Base-by-base conservation (phyloP, 2,329 filamentous ascomycete genomes). In the Metarhizium sp. region DNA sequence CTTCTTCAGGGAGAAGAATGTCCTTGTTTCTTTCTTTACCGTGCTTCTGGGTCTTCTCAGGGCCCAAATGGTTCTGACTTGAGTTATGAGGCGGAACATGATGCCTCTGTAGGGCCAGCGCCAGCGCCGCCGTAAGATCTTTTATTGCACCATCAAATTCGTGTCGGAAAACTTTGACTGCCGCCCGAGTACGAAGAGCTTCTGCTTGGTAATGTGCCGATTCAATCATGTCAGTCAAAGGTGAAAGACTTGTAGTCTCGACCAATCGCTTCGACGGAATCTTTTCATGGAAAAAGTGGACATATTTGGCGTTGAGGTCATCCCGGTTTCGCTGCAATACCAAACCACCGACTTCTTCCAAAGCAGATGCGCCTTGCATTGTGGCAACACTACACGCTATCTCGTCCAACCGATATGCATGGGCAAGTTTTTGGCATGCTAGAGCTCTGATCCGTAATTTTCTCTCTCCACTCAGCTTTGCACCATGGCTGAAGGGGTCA, bases 251-350 rank as follows among this genome's bases (percentile, higher is more conserved):
- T 8, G 88, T 92, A 62, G 80, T 85, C 63, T 89, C 82, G 40
- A 84, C 86, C 67, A 94, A 74, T 66, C 87, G 84, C 46, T 86
- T 75, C 45, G 84, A 87, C 1, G 88, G 87, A 30, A 94, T 92
- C 78, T 92, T 94, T 71, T 95, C 88, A 71, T 92, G 88, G 69
- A 95, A 95, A 72, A 92, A 94, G 67, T 94, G 87, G n/a, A 94
- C 90, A 66, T 94, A 94, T 69, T 86, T 87, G 32, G 88, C 90
- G 64, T 94, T 87, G 47, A 77, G 71, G 64, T 91, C 84, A 52
- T 77, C 68, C n/a, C 82, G 76, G 58, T 81, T 85, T 58, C 88
- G 78, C 67, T 88, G 83, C 58, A 94, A 71, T 36, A 95, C 89
- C 58, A 87, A 75, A 6, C 79, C 77, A 2, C 86, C 88, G 2